A percentile compares a stretch with the other conserved stretches of the same genome.
Conservation (phyloP, 768 basidiomycete genomes). For the Leucogyrophana mollusca region DNA sequence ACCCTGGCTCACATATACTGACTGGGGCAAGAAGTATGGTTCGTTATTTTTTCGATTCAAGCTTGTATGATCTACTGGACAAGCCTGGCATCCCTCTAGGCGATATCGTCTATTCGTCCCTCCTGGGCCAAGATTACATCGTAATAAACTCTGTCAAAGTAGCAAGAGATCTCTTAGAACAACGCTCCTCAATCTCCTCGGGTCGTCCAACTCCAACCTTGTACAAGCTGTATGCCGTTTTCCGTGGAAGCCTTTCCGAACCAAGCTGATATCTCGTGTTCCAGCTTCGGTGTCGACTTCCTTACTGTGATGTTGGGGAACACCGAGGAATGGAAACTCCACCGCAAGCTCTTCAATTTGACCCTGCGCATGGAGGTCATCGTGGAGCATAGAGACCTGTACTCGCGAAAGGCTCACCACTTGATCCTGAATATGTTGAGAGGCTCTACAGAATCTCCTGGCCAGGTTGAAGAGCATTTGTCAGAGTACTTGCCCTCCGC, state of each 20-base stretch:
- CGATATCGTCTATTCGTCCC: conserved; percentile 20
- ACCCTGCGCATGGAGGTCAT: conserved; percentile 15
- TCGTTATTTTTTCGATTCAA: too few relatives aligned
- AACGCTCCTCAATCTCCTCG: conserved; percentile 25
- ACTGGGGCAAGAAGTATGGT: conserved; percentile 2
- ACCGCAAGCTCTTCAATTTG: conserved; percentile 25
- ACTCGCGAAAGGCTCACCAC: conserved; percentile 18
- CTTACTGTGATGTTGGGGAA: conserved; percentile 26
- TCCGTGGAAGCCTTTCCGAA: background rate
- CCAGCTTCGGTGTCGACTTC: conserved; percentile 31
- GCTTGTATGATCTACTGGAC: background rate
- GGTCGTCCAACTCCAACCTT: conserved; percentile 21
- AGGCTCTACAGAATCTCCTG: conserved; percentile 10
- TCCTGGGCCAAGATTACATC: conserved; percentile 27
- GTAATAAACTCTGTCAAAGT: conserved; percentile 20
- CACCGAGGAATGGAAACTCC: conserved; percentile 27
- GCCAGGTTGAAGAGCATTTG: conserved; percentile 20
- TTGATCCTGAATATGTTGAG: conserved; percentile 20
- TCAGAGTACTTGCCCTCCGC: conserved; percentile 8
- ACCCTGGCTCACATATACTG: conserved; percentile 4
- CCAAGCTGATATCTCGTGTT: background rate
- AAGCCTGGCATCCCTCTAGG: conserved; percentile 9
- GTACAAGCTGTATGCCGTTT: conserved; percentile 16
- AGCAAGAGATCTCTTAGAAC: conserved; percentile 23
- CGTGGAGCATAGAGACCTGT: conserved; percentile 11